A percentile compares a stretch with the other conserved stretches of the same genome.
Conservation (phyloP, 768 basidiomycete genomes). For the Coprinellus aureogranulatus region DNA sequence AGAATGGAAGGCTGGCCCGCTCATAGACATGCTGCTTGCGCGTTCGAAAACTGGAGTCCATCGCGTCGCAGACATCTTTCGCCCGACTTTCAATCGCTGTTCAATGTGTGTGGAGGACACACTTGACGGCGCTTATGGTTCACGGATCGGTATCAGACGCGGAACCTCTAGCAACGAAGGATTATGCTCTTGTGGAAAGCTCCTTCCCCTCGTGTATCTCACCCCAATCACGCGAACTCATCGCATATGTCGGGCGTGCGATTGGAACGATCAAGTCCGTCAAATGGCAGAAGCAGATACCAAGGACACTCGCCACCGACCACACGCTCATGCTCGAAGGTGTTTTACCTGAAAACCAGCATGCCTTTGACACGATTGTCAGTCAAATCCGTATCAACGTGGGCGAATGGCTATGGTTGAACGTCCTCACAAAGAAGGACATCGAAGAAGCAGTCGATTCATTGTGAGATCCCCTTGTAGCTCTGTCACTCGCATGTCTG, state of each 20-base stretch:
- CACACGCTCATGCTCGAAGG: constrained; percentile 64
- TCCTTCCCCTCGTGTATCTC: constrained; percentile 78
- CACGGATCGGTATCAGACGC: constrained; percentile 67
- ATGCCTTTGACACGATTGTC: constrained; percentile 73
- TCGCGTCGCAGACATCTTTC: constrained; percentile 68
- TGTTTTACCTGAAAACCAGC: constrained; percentile 72
- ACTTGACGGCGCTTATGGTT: constrained; percentile 78
- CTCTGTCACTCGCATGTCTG: constrained; percentile 2
- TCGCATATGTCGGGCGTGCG: constrained; percentile 83
- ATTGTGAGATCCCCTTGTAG: constrained; percentile 50
- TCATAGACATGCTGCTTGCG: constrained; percentile 75
- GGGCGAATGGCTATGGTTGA: constrained; percentile 93
- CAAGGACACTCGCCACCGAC: constrained; percentile 59
- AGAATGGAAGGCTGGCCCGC: constrained; percentile 69
- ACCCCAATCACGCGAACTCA: constrained; percentile 70
- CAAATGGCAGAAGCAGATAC: constrained; percentile 76
- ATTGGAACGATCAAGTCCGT: constrained; percentile 80
- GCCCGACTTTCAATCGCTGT: constrained; percentile 70
- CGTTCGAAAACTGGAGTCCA: constrained; percentile 78
- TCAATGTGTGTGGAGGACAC: constrained; percentile 79
- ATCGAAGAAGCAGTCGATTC: constrained; percentile 84
- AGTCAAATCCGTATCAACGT: constrained; percentile 74
- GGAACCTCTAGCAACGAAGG: constrained; percentile 67
- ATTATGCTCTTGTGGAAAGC: constrained; percentile 58
- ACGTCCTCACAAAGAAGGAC: constrained; percentile 79